phyloP scores from a whole-genome alignment of 352 stramenopile species.

The Globisporangium cystogenes region DNA sequence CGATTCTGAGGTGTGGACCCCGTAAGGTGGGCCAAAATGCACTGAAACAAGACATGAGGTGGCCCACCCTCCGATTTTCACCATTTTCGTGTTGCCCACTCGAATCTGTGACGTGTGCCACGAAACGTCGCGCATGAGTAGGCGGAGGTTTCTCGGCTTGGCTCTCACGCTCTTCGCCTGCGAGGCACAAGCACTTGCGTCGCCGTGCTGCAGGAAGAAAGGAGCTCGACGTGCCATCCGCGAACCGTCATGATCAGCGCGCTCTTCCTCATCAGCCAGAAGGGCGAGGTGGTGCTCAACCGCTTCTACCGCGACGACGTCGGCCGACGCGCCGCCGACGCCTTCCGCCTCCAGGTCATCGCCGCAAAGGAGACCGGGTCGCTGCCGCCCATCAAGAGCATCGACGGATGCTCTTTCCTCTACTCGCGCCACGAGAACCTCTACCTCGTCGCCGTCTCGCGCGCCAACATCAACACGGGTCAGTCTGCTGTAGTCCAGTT shows the following conservation, averaged over 20 bases:
- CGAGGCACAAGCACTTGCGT: no score
- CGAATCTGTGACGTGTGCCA: no score
- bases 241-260: slow-evolving; percentile 57
- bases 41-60: not conserved
- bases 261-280: slow-evolving; percentile 78
- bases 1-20: no score
- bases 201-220: no score
- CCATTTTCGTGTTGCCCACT: no score
- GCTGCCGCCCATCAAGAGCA: slow-evolving; percentile 91
- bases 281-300: slow-evolving; percentile 79
- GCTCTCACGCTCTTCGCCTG: no score
- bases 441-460: slow-evolving; percentile 97
- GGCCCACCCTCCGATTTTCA: not conserved
- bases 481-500: no score
- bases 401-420: slow-evolving; percentile 97
- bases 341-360: slow-evolving; percentile 88
- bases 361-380: slow-evolving; percentile 95
- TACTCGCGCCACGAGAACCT: slow-evolving; percentile 97
- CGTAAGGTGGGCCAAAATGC: no score
- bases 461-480: slow-evolving; percentile 95
- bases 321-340: slow-evolving; percentile 60
- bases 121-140: not conserved
- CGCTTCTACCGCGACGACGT: slow-evolving; percentile 81
- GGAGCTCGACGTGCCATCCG: no score
- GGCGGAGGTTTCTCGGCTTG: not conserved